phyloP scores from a whole-genome alignment of 2,329 filamentous ascomycete species.

The Penicillium hesseltinei region DNA sequence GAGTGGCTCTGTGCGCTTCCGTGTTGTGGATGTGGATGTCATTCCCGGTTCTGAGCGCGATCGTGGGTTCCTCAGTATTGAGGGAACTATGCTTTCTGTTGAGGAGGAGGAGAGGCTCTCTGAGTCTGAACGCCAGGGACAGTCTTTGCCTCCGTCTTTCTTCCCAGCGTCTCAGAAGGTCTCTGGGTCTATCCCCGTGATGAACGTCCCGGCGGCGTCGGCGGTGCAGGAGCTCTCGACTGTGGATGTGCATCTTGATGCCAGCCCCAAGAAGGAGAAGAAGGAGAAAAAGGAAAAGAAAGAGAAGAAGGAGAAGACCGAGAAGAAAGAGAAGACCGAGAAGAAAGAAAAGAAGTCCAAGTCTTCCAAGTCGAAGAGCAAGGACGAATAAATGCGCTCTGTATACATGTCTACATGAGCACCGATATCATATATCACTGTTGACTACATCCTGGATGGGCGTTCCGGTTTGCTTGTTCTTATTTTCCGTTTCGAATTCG shows the following conservation, averaged over 20 bases:
- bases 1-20: constrained; percentile 69
- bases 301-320: constrained; percentile 24
- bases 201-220: constrained; percentile 11
- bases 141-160: constrained; percentile 30
- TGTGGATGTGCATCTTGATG: constrained; percentile 18
- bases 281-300: constrained; percentile 23
- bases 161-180: constrained; percentile 11
- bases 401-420: constrained; percentile 5
- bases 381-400: constrained; percentile 5
- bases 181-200: constrained; percentile 24
- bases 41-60: constrained; percentile 66
- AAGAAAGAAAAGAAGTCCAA: constrained; percentile 13
- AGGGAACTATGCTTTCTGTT: constrained; percentile 77
- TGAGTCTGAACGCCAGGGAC: constrained; percentile 50
- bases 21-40: constrained; percentile 77
- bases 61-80: constrained; percentile 77
- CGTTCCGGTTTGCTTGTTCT: constrained; percentile 10
- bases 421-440: constrained; percentile 11
- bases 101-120: constrained; percentile 64
- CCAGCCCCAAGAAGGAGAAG: constrained; percentile 12
- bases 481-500: constrained; percentile 18
- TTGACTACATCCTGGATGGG: constrained; percentile 8
- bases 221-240: constrained; percentile 16
- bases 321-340: constrained; percentile 11
- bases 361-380: constrained; percentile 13